These are phyloP conservation scores for Urtica urens DNA, from an alignment of 306 rosid species.

Conservation along the genomic window DNA sequence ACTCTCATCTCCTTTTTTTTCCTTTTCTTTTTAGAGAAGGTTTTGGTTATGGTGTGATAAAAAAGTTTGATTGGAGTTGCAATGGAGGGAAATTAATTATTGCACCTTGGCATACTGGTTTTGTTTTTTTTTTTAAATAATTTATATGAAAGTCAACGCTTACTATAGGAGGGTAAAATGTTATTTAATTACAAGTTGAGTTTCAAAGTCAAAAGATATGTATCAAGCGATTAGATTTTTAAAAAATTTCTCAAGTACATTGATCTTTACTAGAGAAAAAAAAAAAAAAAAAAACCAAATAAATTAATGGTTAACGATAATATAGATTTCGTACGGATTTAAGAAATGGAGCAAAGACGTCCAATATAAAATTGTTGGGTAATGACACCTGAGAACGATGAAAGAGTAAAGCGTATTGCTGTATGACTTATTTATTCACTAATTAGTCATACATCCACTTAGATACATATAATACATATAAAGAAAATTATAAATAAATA, in stretches of 20 bases:
- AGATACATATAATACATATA: background rate
- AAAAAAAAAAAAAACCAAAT: background rate
- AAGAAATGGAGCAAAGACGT: too few species aligned
- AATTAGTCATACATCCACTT: background rate
- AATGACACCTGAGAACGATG: background rate
- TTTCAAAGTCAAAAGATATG: slow-evolving; percentile 2
- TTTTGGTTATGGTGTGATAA: background rate
- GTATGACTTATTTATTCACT: background rate
- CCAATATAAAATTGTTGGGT: too few species aligned
- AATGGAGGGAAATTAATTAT: background rate
- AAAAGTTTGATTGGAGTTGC: background rate
- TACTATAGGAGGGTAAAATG: background rate
- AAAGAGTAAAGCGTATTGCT: background rate
- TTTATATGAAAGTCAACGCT: slow-evolving; percentile 26
- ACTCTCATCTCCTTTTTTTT: slow-evolving; percentile 31
- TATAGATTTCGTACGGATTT: background rate
- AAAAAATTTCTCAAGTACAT: background rate
- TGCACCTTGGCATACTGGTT: background rate
- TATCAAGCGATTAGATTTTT: background rate
- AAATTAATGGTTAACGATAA: background rate
- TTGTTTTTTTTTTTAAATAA: background rate
- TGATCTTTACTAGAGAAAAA: background rate
- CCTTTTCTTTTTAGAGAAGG: too few species aligned
- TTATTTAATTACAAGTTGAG: slow-evolving; percentile 1
- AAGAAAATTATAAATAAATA: background rate